phyloP scores from a whole-genome alignment of 805 yeast species.

The Yamadazyma philogaea region DNA sequence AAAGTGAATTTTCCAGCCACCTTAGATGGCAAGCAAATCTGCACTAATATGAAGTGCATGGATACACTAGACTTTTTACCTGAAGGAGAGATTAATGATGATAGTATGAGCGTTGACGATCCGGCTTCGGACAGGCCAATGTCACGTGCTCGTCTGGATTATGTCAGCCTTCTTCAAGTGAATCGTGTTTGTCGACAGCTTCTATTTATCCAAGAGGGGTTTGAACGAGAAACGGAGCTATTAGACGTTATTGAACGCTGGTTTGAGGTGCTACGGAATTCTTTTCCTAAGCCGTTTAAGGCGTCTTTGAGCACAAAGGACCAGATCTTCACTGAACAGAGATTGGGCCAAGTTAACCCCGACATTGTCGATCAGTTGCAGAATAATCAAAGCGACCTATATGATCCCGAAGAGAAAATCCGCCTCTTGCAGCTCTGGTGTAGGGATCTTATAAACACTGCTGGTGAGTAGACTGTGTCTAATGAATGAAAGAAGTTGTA shows the following conservation, averaged over 20 bases:
- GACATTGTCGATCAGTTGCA: slow-evolving; percentile 8
- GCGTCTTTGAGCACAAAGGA: slow-evolving; percentile 33
- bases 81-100: slow-evolving; percentile 1
- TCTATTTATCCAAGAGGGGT: slow-evolving; percentile 1
- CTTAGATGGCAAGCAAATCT: slow-evolving; percentile 21
- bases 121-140: background rate
- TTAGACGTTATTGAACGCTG: slow-evolving; percentile 11
- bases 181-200: background rate
- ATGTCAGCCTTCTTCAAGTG: background rate
- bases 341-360: slow-evolving; percentile 19
- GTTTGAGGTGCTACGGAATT: slow-evolving; percentile 17
- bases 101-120: slow-evolving; percentile 8
- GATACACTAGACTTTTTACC: slow-evolving; percentile 14
- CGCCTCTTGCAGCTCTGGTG: slow-evolving; percentile 6
- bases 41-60: slow-evolving; percentile 22
- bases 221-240: slow-evolving; percentile 7
- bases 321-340: slow-evolving; percentile 32
- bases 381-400: slow-evolving; percentile 5
- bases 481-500: background rate
- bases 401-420: slow-evolving; percentile 4
- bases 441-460: background rate
- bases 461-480: background rate
- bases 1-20: slow-evolving; percentile 15
- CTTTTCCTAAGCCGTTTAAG: slow-evolving; percentile 28
- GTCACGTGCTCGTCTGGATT: background rate